phyloP scores from a whole-genome alignment of 345 rosid genomes.

The Arabidopsis suecica region DNA sequence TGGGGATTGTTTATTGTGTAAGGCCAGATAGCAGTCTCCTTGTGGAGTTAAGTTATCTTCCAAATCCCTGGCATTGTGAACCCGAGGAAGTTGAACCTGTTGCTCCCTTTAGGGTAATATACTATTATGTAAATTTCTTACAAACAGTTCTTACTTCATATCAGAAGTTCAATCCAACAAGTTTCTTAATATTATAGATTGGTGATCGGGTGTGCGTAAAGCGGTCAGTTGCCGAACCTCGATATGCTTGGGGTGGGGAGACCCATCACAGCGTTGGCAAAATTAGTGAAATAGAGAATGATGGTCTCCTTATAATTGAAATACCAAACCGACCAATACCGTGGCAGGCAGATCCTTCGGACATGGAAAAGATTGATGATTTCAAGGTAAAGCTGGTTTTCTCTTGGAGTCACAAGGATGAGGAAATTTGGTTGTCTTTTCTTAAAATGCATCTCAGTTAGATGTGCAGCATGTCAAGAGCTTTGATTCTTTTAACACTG shows the following conservation, averaged over 20 bases:
- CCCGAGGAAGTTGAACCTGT: conserved; percentile 97
- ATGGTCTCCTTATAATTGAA: conserved; percentile 92
- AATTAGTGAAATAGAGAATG: conserved; percentile 89
- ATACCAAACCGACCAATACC: conserved; percentile 89
- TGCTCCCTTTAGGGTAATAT: conserved; percentile 80
- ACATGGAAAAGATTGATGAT: conserved; percentile 97
- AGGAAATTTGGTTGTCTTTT: conserved; percentile 19
- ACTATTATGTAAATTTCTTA: conserved; percentile 31
- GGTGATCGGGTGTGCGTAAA: conserved; percentile 94
- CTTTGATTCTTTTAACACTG: conserved; percentile 31
- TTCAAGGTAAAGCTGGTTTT: conserved; percentile 69
- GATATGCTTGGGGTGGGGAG: conserved; percentile 99
- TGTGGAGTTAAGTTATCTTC: conserved; percentile 88
- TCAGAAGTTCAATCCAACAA: conserved; percentile 20
- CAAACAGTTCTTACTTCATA: conserved; percentile 25
- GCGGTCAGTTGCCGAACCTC: conserved; percentile 98
- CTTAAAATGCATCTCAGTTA: conserved; percentile 30
- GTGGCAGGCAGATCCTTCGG: conserved; percentile 99
- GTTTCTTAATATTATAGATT: conserved; percentile 61
- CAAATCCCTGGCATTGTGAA: conserved; percentile 94
- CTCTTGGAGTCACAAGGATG: conserved; percentile 25
- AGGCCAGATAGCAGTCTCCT: conserved; percentile 95
- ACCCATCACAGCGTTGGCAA: conserved; percentile 99
- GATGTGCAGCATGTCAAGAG: conserved; percentile 11
- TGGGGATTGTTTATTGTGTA: conserved; percentile 90